phyloP scores from a whole-genome alignment of 2,329 filamentous ascomycete genomes.

The Calonectria henricotiae region DNA sequence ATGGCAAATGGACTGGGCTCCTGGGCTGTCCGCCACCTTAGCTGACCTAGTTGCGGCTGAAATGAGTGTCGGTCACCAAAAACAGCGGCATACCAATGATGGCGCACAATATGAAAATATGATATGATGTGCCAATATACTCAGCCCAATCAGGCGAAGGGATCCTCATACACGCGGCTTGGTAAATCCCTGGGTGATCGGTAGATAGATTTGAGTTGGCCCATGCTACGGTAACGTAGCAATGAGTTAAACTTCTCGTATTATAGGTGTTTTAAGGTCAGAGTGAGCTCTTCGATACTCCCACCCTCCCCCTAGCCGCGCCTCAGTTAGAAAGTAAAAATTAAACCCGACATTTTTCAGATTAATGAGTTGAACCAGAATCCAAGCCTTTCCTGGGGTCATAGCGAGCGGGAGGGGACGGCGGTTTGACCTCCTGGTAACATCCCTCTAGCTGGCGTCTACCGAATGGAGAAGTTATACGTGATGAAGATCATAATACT shows the following conservation, averaged over 20 bases:
- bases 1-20: background rate
- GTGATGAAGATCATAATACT: conserved; percentile 11
- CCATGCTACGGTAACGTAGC: conserved; percentile 15
- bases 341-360: background rate
- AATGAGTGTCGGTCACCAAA: background rate
- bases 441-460: background rate
- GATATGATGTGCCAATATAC: conserved; percentile 1
- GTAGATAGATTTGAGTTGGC: conserved; percentile 3
- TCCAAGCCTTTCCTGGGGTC: background rate
- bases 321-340: background rate
- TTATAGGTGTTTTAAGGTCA: background rate
- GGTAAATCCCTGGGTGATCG: background rate
- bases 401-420: background rate
- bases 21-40: background rate
- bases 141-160: conserved; percentile 9
- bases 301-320: background rate
- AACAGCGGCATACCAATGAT: background rate
- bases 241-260: conserved; percentile 15
- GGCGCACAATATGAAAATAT: background rate
- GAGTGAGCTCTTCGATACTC: background rate
- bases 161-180: background rate
- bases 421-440: background rate
- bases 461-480: conserved; percentile 7
- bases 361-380: background rate
- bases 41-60: conserved; percentile 6